Base-by-base conservation (phyloP, 164 flowering plant species). In the Liriodendron chinense region DNA sequence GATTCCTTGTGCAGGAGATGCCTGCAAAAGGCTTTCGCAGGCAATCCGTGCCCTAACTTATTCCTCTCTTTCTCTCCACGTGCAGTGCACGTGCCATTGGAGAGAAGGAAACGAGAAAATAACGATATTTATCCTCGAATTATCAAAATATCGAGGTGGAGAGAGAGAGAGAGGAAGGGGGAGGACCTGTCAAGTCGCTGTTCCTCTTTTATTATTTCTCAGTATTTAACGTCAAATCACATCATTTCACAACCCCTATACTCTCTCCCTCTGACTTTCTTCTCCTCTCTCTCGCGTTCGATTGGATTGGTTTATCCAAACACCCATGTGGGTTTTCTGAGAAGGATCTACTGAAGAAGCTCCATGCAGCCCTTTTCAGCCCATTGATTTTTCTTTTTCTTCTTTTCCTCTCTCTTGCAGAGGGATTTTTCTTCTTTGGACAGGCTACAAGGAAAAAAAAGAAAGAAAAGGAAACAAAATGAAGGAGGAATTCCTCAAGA, bases 401-500 rank as follows among this genome's bases (percentile, higher is more conserved):
- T 23, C 59, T 64, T 24, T 23, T 24, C 21, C 25, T 64, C 67
- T 63, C 6, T 77, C 26, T 67, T 68, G 79, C 73, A 64, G 76
- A 71, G 75, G 47, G 73, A 65, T 74, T 68, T 72, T 20, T 63
- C 76, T 64, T 67, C 47, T 22, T 77, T 18, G 71, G 65, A 77
- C 80, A 78, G 66, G 63, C 70, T 67, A 74, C 66, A 64, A 13
- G 81, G 75, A 86, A 85, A 85, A 74, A 53, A 3, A 53, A 53
- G 18, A 53, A 53, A 53, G n/a, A 53, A 53, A 53, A 53, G 18
- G 90, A 90, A 93, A 82, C 88, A 83, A 34, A 34, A 34, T 34
- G 43, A 91, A 90, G 85, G 90, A 86, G 75, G 91, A 89, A 79
- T 89, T 89, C 57, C 93, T 91, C 84, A 89, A 89, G 89, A 90